phyloP scores from a whole-genome alignment of 139 green algal genomes.

The Penium margaritaceum region DNA sequence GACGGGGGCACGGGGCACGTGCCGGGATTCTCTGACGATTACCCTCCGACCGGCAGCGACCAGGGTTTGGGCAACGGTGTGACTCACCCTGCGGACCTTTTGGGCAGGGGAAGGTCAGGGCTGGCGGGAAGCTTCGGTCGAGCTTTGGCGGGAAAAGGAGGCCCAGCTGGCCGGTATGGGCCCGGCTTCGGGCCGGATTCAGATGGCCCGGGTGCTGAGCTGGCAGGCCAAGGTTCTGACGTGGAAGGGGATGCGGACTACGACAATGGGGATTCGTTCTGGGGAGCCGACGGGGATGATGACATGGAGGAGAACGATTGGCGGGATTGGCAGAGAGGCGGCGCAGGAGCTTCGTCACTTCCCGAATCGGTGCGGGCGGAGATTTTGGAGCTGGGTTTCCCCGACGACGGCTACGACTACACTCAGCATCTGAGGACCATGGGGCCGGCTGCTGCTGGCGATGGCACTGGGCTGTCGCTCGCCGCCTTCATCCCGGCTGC shows the following conservation, averaged over 20 bases:
- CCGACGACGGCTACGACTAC: constrained; percentile 95
- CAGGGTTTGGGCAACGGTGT: not conserved
- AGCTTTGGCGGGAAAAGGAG: not conserved
- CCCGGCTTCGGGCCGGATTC: too few relatives aligned
- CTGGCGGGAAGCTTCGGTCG: not conserved
- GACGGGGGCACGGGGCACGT: constrained; percentile 18
- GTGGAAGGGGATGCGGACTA: not conserved
- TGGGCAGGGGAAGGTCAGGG: too few relatives aligned
- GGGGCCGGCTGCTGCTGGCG: too few relatives aligned
- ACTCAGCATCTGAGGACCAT: constrained; percentile 65
- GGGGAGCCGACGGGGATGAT: not conserved
- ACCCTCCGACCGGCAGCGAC: not conserved
- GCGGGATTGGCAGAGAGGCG: too few relatives aligned
- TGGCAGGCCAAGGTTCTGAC: too few relatives aligned
- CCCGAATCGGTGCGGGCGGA: constrained; percentile 15
- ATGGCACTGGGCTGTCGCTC: too few relatives aligned
- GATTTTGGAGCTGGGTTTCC: constrained; percentile 59
- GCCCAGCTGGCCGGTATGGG: too few relatives aligned
- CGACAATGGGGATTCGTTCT: not conserved
- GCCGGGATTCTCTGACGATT: constrained; percentile 34
- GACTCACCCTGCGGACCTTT: too few relatives aligned
- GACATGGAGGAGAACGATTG: not conserved
- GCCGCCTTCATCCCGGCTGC: too few relatives aligned
- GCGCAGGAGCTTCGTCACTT: not conserved
- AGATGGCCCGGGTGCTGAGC: too few relatives aligned